Base-by-base conservation (phyloP, 495 filamentous ascomycete species). In the Xylaria venustula region DNA sequence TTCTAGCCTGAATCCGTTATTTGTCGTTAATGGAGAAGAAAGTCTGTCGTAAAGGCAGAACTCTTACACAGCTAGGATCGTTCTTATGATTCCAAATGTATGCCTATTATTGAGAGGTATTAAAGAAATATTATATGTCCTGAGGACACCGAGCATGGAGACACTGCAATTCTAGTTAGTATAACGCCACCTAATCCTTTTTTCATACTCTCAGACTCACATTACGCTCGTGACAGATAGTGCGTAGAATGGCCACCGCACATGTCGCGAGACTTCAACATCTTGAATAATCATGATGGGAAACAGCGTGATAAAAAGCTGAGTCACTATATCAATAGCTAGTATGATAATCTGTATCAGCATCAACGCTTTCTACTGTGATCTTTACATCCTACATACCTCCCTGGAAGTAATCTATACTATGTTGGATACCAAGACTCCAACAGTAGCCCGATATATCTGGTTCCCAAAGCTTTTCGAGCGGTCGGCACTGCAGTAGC, bases 361-460 rank as follows among this genome's bases (percentile, higher is more conserved):
- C 19, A 45, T 3, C 26, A 49, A 7, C 11, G 30, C 37, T 7
- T 17, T 2, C 23, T 17, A 22, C 23, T 36, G 5, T 14, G 11
- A 54, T 15, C 36, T 14, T 26, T 28, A 25, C 19, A n/a, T 1
- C 19, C 1, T 34, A 12, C 71, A 14, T 55, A 73, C 71, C 71
- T 8, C 74, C 74, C 37, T 76, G 74, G 37, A 67, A 69, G 60
- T 71, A 75, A 1, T 71, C 71, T 66, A 76, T 70, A 50, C 72
- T 69, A n/a, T 67, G 40, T 61, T 72, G 71, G 11, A 74, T 66
- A 32, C 41, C 59, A n/a, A 68, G 64, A 46, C 68, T 62, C 64
- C 67, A 73, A 49, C 74, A 76, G 8, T 17, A 26, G 0, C 74
- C 74, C 0, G 53, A 40, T 23, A 67, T 66, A 0, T 59, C 28